A percentile compares a stretch with the other conserved stretches of the same genome.
phyloP scores from a whole-genome alignment of 352 stramenopile genomes.

The Phytophthora ramorum region DNA sequence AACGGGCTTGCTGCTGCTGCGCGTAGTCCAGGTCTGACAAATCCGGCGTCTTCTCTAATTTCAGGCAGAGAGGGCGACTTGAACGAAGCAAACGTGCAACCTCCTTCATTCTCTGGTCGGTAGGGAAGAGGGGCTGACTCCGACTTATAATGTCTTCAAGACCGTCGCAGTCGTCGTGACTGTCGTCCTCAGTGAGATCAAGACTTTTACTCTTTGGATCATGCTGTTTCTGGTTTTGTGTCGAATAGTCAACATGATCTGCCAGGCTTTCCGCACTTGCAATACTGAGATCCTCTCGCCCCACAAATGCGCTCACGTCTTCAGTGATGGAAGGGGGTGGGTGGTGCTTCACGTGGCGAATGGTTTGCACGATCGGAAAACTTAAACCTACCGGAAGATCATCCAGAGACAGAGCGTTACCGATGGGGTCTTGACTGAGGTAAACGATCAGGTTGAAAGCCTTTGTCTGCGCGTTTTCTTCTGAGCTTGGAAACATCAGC shows the following conservation, averaged over 20 bases:
- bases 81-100: conserved; percentile 83
- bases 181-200: conserved; percentile 18
- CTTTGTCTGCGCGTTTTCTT: conserved; percentile 17
- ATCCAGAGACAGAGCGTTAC: conserved; percentile 46
- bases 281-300: conserved; percentile 65
- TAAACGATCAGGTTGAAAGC: conserved; percentile 58
- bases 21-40: conserved; percentile 78
- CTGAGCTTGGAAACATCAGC: conserved; percentile 33
- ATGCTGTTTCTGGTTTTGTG: conserved; percentile 21
- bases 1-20: conserved; percentile 93
- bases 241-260: conserved; percentile 11
- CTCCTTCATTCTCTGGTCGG: conserved; percentile 83
- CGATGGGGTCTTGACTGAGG: conserved; percentile 49
- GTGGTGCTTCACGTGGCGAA: conserved; percentile 63
- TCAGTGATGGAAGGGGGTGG: conserved; percentile 65
- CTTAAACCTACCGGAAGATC: conserved; percentile 69
- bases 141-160: conserved; percentile 61
- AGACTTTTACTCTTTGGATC: conserved; percentile 14
- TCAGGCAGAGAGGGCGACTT: conserved; percentile 72
- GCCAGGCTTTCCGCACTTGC: conserved; percentile 15
- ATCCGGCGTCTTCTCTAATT: conserved; percentile 71
- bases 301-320: conserved; percentile 63
- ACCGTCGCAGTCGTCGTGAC: conserved; percentile 57
- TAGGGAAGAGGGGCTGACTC: conserved; percentile 71
- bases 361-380: conserved; percentile 64